A percentile compares a stretch with the other conserved stretches of the same genome.
Evolutionary conservation across 2,329 filamentous ascomycete species (phyloP).

Genomic region (Xylaria sp.): DNA sequence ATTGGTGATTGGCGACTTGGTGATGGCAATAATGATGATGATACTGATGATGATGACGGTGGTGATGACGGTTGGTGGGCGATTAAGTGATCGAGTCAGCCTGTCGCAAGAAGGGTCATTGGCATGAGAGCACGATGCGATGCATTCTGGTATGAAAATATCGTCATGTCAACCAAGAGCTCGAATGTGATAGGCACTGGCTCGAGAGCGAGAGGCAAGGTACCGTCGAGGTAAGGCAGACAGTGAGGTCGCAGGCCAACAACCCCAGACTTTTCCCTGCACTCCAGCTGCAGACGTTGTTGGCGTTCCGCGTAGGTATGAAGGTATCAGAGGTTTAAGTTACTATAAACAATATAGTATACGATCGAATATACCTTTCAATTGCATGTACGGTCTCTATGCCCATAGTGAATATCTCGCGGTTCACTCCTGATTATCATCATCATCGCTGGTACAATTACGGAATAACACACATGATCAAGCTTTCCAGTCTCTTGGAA

Average conservation of each 20-base stretch:
- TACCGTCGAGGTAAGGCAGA: no score
- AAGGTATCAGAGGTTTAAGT: no score
- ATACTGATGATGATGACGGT: not conserved
- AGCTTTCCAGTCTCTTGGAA: not conserved
- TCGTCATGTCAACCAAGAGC: conserved; percentile 13
- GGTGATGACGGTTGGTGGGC: not conserved
- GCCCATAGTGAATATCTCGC: not conserved
- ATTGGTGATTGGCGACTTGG: not conserved
- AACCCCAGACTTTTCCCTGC: no score
- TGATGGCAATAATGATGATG: conserved; percentile 1
- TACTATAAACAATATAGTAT: no score
- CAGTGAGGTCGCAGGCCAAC: no score
- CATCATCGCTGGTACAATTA: not conserved
- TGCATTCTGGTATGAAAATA: conserved; percentile 17
- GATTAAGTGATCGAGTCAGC: conserved; percentile 17
- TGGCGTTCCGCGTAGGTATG: no score
- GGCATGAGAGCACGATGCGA: conserved; percentile 9
- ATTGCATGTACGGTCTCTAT: not conserved
- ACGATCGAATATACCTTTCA: not conserved
- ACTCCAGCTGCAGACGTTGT: no score
- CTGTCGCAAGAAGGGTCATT: conserved; percentile 13
- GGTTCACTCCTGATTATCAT: not conserved
- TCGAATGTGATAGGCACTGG: not conserved
- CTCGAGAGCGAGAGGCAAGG: not conserved
- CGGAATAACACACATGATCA: not conserved